These are phyloP conservation scores for Gamarada debralockiae DNA, from an alignment of 495 filamentous ascomycete genomes.

Conservation along the genomic window DNA sequence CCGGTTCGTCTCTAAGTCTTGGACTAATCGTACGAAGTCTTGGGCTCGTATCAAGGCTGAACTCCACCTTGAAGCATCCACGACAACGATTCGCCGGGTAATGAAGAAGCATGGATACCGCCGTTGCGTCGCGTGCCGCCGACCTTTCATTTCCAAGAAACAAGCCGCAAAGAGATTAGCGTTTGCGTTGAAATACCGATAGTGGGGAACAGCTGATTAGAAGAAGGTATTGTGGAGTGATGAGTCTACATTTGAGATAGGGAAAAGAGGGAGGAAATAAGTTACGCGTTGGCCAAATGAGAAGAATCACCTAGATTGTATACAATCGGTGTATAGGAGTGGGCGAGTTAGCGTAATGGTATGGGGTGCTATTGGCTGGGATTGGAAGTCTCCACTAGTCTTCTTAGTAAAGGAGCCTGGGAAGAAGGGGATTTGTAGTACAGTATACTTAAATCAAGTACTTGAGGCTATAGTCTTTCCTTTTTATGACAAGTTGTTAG, in stretches of 20 bases:
- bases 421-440: neutral
- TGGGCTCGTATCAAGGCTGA: neutral
- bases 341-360: constrained; percentile 12
- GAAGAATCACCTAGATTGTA: constrained; percentile 6
- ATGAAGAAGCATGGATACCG: neutral
- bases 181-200: neutral
- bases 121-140: neutral
- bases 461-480: neutral
- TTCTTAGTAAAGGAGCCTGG: constrained; percentile 6
- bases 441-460: neutral
- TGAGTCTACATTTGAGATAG: neutral
- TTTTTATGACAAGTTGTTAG: neutral
- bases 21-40: neutral
- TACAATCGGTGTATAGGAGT: constrained; percentile 3
- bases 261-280: constrained; percentile 4
- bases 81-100: neutral
- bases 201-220: neutral
- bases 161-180: neutral
- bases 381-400: constrained; percentile 11
- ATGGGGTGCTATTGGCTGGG: constrained; percentile 14
- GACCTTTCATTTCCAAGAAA: neutral
- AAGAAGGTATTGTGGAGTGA: neutral
- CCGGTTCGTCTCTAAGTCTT: neutral
- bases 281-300: constrained; percentile 5
- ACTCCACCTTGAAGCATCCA: neutral